Conservation (phyloP, 2,329 filamentous ascomycete genomes). For the Alternaria longipes region DNA sequence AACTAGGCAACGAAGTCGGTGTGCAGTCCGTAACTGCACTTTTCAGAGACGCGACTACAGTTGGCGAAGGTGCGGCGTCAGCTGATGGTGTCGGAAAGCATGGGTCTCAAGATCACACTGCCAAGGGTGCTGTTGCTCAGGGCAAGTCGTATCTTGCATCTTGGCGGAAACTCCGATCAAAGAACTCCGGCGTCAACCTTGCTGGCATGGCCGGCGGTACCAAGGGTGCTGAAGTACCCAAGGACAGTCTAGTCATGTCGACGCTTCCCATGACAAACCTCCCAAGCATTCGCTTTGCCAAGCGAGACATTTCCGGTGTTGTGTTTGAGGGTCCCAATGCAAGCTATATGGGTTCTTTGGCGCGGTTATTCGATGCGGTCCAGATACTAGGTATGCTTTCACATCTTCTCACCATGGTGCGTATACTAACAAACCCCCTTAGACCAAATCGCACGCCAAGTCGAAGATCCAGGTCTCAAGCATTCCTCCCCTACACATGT, state of each 20-base stretch:
- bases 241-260: slow-evolving; percentile 66
- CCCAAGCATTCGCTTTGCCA: slow-evolving; percentile 76
- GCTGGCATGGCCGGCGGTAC: slow-evolving; percentile 56
- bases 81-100: slow-evolving; percentile 38
- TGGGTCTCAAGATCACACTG: slow-evolving; percentile 43
- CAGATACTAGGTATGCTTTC: slow-evolving; percentile 82
- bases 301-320: slow-evolving; percentile 73
- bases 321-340: slow-evolving; percentile 85
- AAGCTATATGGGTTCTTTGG: slow-evolving; percentile 89
- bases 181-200: slow-evolving; percentile 74
- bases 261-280: slow-evolving; percentile 73
- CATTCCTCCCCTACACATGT: slow-evolving; percentile 95
- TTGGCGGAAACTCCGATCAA: slow-evolving; percentile 89
- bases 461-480: slow-evolving; percentile 91
- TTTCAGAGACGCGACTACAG: slow-evolving; percentile 73
- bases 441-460: slow-evolving; percentile 97
- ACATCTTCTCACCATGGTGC: neutral
- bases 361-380: slow-evolving; percentile 89
- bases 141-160: slow-evolving; percentile 81
- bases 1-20: slow-evolving; percentile 92
- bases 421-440: slow-evolving; percentile 19
- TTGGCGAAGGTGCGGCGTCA: slow-evolving; percentile 40
- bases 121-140: slow-evolving; percentile 47
- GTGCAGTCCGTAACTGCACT: slow-evolving; percentile 75
- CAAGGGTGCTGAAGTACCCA: slow-evolving; percentile 51